Conservation (phyloP, 805 yeast species). For the Cyberlindnera nakhonratchasimensis region DNA sequence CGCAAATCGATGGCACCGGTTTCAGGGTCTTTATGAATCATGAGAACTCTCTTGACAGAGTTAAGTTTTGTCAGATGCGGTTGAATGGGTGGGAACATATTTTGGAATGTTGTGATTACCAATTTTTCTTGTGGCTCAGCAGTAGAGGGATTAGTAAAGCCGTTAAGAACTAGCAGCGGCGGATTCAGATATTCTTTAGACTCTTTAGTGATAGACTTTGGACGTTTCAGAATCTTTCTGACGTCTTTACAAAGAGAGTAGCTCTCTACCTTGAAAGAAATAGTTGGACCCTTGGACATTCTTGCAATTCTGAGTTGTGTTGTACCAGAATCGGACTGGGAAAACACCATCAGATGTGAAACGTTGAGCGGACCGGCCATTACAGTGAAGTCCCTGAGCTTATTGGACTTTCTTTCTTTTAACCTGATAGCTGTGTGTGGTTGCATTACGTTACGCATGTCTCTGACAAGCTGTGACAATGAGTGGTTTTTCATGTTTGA, state of each 20-base stretch:
- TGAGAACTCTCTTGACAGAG: slow-evolving; percentile 77
- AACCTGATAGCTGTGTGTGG: slow-evolving; percentile 93
- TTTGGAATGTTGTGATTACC: slow-evolving; percentile 86
- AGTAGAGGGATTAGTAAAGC: slow-evolving; percentile 67
- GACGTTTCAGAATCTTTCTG: slow-evolving; percentile 61
- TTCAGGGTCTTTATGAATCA: slow-evolving; percentile 69
- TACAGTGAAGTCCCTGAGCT: slow-evolving; percentile 89
- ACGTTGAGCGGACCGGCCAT: slow-evolving; percentile 98
- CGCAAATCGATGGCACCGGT: slow-evolving; percentile 78
- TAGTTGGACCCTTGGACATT: slow-evolving; percentile 92
- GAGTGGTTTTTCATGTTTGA: slow-evolving; percentile 73
- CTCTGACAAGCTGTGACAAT: slow-evolving; percentile 77
- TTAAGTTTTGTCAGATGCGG: slow-evolving; percentile 76
- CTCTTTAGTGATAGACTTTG: slow-evolving; percentile 72
- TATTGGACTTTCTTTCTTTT: slow-evolving; percentile 82
- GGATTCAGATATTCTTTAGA: slow-evolving; percentile 64
- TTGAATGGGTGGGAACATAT: slow-evolving; percentile 91
- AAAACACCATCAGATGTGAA: slow-evolving; percentile 80
- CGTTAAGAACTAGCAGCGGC: slow-evolving; percentile 89
- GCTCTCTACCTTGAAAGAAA: slow-evolving; percentile 71
- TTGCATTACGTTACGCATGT: slow-evolving; percentile 87
- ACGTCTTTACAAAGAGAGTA: slow-evolving; percentile 86
- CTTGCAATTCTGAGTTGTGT: slow-evolving; percentile 80
- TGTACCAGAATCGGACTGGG: slow-evolving; percentile 77
- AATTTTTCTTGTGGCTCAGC: slow-evolving; percentile 74